These are phyloP conservation scores for Hemileccinum rubropunctum DNA, from an alignment of 768 basidiomycete genomes.

Conservation along the genomic window DNA sequence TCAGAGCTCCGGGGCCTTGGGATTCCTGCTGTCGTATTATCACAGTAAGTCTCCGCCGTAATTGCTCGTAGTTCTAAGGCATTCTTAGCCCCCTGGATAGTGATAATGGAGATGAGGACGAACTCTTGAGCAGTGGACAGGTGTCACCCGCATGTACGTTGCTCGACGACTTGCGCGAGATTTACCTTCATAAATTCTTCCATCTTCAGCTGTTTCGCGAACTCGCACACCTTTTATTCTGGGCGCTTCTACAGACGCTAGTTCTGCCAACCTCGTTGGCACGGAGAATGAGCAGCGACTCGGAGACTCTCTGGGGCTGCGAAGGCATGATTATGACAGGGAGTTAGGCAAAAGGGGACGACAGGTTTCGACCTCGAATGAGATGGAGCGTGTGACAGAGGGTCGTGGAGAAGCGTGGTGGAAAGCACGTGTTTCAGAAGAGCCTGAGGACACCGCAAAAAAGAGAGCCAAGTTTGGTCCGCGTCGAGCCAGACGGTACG, in stretches of 20 bases:
- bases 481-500: slow-evolving; percentile 28
- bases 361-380: slow-evolving; percentile 52
- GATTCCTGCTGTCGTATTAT: slow-evolving; percentile 40
- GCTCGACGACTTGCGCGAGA: slow-evolving; percentile 11
- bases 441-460: slow-evolving; percentile 9
- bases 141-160: slow-evolving; percentile 64
- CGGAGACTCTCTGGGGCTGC: slow-evolving; percentile 2
- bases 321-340: neutral
- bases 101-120: slow-evolving; percentile 51
- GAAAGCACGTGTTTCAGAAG: slow-evolving; percentile 16
- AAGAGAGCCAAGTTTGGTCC: slow-evolving; percentile 7
- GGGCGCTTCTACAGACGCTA: slow-evolving; percentile 28
- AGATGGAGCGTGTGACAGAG: slow-evolving; percentile 26
- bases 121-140: slow-evolving; percentile 76
- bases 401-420: slow-evolving; percentile 17
- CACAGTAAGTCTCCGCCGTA: slow-evolving; percentile 30
- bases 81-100: slow-evolving; percentile 10
- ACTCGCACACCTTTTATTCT: slow-evolving; percentile 23
- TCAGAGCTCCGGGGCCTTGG: slow-evolving; percentile 26
- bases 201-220: slow-evolving; percentile 22
- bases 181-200: slow-evolving; percentile 1
- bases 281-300: slow-evolving; percentile 16
- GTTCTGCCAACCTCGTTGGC: slow-evolving; percentile 24
- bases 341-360: slow-evolving; percentile 12
- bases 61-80: neutral